Evolutionary conservation across 179 eudicot species (phyloP).

Genomic region (Gypsophila paniculata): DNA sequence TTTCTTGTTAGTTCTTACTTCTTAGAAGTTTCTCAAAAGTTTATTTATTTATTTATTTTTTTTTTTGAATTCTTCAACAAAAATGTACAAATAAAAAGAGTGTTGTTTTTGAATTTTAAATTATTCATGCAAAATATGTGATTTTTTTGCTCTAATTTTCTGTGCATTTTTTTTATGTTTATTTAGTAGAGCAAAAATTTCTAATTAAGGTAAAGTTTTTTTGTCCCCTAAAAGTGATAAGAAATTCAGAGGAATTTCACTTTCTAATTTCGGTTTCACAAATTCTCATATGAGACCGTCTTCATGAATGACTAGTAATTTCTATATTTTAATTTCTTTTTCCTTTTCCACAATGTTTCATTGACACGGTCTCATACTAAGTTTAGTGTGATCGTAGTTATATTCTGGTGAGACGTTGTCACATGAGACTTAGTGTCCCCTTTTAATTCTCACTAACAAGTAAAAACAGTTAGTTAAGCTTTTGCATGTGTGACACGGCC

Average conservation of each 20-base stretch:
- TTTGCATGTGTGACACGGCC: no score
- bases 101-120: neutral
- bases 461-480: no score
- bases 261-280: neutral
- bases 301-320: no score
- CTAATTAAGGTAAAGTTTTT: constrained; percentile 18
- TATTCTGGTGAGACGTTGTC: no score
- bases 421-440: no score
- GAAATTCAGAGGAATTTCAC: neutral
- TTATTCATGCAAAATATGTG: constrained; percentile 5
- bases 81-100: neutral
- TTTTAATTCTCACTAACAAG: no score
- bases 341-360: no score
- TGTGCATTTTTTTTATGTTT: neutral
- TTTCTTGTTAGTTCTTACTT: constrained; percentile 5
- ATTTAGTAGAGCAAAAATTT: neutral
- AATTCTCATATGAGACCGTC: no score
- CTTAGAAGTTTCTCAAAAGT: neutral
- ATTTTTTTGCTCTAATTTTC: neutral
- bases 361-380: no score
- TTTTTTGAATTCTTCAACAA: neutral
- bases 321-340: no score
- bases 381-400: no score
- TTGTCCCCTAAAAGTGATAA: neutral
- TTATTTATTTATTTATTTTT: no score